Base-by-base conservation (phyloP, 192 early-diverging fungal species). In the Kappamyces sp. region DNA sequence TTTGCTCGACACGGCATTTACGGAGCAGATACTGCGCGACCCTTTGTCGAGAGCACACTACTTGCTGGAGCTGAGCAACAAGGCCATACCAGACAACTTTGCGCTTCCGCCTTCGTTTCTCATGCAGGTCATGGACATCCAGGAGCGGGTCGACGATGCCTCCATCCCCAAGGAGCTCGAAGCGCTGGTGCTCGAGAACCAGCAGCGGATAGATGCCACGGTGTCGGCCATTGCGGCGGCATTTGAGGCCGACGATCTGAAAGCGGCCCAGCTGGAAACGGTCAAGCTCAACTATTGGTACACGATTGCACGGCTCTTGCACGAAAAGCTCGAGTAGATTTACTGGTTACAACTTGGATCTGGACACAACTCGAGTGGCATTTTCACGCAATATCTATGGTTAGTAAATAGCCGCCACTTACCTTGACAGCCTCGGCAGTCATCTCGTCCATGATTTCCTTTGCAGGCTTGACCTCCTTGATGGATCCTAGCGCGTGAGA, bases 381-480 rank as follows among this genome's bases (percentile, higher is more conserved):
- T n/a, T n/a, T n/a, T n/a, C n/a, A n/a, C n/a, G n/a, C n/a, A n/a
- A n/a, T n/a, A n/a, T n/a, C n/a, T n/a, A n/a, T n/a, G n/a, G n/a
- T n/a, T n/a, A n/a, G n/a, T n/a, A 58, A 66, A 58, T 62, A 37
- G 46, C 46, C 5, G 31, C 40, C 1, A 13, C 75, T 36, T 7
- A 61, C 65, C 3, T 15, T n/a, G 2, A 76, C 51, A 9, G 69
- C 71, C 38, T 60, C 66, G 35, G 2, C 32, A 4, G 75, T 63
- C 61, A 75, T 75, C 15, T 76, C 73, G n/a, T 76, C 72, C 6
- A 76, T 62, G 47, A 76, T 76, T 41, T 72, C 74, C 40, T 72
- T 72, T 9, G 72, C 74, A n/a, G 74, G 67, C 49, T 66, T 66
- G 13, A 76, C 52, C 12, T 73, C 65, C 40, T 51, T 12, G 23